A percentile compares a stretch with the other conserved stretches of the same genome.
Evolutionary conservation across 148 eudicot species (phyloP).

Genomic region (Diospyros kaki): DNA sequence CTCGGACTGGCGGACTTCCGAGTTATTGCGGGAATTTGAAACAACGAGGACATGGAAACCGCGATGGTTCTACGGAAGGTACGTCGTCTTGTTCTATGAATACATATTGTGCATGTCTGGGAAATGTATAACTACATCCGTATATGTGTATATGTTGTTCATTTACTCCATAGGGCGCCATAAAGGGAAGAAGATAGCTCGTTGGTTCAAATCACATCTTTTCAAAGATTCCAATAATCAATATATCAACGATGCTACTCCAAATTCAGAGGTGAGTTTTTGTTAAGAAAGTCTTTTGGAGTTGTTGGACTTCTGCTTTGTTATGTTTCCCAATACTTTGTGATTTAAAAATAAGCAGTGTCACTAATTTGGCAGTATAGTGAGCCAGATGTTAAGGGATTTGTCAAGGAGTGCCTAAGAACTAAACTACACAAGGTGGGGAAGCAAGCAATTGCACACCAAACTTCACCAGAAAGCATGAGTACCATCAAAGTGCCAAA

Average conservation of each 20-base stretch:
- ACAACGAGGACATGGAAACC: conserved; percentile 24
- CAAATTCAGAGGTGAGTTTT: conserved; percentile 30
- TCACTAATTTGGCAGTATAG: conserved; percentile 27
- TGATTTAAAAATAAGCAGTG: conserved; percentile 6
- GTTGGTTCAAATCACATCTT: conserved; percentile 46
- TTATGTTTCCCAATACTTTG: neutral
- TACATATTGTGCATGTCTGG: neutral
- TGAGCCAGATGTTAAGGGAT: conserved; percentile 21
- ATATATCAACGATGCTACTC: conserved; percentile 18
- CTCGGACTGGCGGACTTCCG: conserved; percentile 13
- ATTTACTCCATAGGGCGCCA: conserved; percentile 31
- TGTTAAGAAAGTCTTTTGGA: neutral
- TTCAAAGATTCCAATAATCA: conserved; percentile 32
- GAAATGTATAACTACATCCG: too few relatives aligned
- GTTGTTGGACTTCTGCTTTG: neutral
- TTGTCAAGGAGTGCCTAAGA: conserved; percentile 31
- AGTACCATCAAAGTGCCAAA: conserved; percentile 28
- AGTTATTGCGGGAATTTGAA: conserved; percentile 29
- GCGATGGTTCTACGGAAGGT: conserved; percentile 26
- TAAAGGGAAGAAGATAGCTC: conserved; percentile 45
- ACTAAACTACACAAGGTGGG: conserved; percentile 28
- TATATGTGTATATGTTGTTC: neutral
- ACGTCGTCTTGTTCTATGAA: neutral
- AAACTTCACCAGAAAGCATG: conserved; percentile 22
- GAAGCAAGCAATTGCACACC: conserved; percentile 20